phyloP scores from a whole-genome alignment of 208 protist species.

The Angomonas deanei region DNA sequence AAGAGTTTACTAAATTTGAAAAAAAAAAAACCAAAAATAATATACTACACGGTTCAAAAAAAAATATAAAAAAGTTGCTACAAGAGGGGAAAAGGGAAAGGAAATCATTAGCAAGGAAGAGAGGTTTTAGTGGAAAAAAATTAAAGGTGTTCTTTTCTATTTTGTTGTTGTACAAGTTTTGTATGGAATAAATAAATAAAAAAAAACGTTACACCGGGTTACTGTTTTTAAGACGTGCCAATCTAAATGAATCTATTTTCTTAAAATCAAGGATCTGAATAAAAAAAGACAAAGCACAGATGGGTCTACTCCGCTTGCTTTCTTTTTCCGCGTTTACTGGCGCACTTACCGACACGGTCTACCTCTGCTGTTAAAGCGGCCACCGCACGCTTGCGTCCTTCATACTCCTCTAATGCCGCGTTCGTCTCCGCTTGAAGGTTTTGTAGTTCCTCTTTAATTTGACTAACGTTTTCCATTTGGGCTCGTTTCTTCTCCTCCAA shows the following conservation, averaged over 20 bases:
- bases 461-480: constrained; percentile 61
- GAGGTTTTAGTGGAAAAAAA: too few relatives aligned
- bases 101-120: too few relatives aligned
- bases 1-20: too few relatives aligned
- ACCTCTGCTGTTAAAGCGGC: background rate
- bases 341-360: background rate
- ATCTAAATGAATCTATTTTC: constrained; percentile 11
- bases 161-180: too few relatives aligned
- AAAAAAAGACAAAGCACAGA: constrained; percentile 11
- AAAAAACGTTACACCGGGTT: background rate
- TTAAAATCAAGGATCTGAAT: constrained; percentile 1
- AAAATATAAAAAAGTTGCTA: too few relatives aligned
- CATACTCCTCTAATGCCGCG: constrained; percentile 22
- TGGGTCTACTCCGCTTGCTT: background rate
- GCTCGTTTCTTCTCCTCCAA: constrained; percentile 41
- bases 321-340: background rate
- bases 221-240: background rate
- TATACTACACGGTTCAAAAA: too few relatives aligned
- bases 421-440: constrained; percentile 19
- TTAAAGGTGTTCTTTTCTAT: too few relatives aligned
- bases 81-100: too few relatives aligned
- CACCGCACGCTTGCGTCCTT: constrained; percentile 15
- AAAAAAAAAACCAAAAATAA: too few relatives aligned
- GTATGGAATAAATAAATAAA: constrained; percentile 1
- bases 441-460: constrained; percentile 36